Evolutionary conservation across 2,329 filamentous ascomycete genomes (phyloP).

Genomic region (Fusarium camptoceras): DNA sequence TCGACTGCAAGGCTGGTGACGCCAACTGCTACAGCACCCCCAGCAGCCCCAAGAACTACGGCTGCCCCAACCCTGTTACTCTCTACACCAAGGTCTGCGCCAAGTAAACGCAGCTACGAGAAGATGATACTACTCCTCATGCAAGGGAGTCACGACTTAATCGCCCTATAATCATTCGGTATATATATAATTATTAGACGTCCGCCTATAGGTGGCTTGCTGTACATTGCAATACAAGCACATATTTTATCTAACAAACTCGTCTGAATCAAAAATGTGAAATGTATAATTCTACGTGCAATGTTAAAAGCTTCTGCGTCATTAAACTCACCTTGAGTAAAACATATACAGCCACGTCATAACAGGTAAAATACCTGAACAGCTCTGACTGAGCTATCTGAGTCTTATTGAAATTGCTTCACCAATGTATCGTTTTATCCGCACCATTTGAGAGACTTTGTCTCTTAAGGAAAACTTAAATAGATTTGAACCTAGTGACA

Average conservation of each 20-base stretch:
- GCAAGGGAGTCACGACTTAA: not conserved
- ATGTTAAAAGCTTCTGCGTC: too few relatives aligned
- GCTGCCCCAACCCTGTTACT: conserved; percentile 56
- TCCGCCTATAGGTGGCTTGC: not conserved
- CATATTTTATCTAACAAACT: not conserved
- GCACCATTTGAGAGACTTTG: too few relatives aligned
- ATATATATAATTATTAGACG: conserved; percentile 6
- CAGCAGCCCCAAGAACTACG: conserved; percentile 53
- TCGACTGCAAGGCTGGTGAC: conserved; percentile 55
- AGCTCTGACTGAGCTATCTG: too few relatives aligned
- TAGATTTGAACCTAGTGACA: accelerated
- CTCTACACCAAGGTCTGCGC: conserved; percentile 50
- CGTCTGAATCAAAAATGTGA: too few relatives aligned
- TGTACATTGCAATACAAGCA: conserved; percentile 3
- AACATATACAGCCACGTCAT: too few relatives aligned
- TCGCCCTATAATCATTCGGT: conserved; percentile 3
- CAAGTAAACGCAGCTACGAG: conserved; percentile 24
- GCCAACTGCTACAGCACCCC: conserved; percentile 57
- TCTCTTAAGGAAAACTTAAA: too few relatives aligned
- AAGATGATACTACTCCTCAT: not conserved
- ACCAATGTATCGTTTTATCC: too few relatives aligned
- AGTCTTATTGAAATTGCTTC: too few relatives aligned
- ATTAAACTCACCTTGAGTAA: too few relatives aligned
- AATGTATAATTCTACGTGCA: too few relatives aligned
- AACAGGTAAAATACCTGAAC: too few relatives aligned